phyloP scores from a whole-genome alignment of 352 stramenopile species.

The Pythium pyrilobum region DNA sequence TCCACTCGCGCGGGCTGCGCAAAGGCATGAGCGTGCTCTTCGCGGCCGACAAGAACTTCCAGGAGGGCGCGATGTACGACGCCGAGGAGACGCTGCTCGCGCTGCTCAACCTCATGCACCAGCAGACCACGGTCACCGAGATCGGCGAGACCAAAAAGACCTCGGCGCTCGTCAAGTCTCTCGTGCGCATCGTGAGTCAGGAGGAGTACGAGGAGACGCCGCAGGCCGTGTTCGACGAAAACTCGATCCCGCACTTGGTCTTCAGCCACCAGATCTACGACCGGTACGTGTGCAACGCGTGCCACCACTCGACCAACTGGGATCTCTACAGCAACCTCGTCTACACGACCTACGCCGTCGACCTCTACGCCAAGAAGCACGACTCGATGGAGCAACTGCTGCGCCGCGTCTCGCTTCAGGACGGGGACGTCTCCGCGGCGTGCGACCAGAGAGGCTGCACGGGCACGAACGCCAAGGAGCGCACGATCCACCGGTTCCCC shows the following conservation, averaged over 20 bases:
- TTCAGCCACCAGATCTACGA: slow-evolving; percentile 88
- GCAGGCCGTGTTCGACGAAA: slow-evolving; percentile 73
- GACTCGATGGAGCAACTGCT: slow-evolving; percentile 73
- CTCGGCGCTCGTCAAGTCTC: slow-evolving; percentile 61
- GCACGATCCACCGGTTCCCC: slow-evolving; percentile 77
- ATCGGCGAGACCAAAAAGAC: slow-evolving; percentile 72
- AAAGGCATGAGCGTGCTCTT: slow-evolving; percentile 85
- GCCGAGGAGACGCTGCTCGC: slow-evolving; percentile 81
- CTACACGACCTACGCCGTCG: slow-evolving; percentile 76
- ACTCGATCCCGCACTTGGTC: slow-evolving; percentile 83
- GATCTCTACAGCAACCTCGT: slow-evolving; percentile 83
- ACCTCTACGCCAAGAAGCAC: slow-evolving; percentile 54
- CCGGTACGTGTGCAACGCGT: slow-evolving; percentile 60
- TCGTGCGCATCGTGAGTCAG: slow-evolving; percentile 64
- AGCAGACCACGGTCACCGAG: slow-evolving; percentile 68
- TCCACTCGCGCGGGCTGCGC: slow-evolving; percentile 72
- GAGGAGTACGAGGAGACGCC: slow-evolving; percentile 58
- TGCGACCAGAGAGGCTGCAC: slow-evolving; percentile 54
- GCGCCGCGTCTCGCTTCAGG: slow-evolving; percentile 46
- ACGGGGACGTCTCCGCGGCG: slow-evolving; percentile 42
- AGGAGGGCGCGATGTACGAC: slow-evolving; percentile 86
- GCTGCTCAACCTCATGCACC: slow-evolving; percentile 82
- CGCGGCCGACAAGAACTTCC: slow-evolving; percentile 78
- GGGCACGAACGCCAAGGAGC: slow-evolving; percentile 66
- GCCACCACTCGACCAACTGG: slow-evolving; percentile 58